These are phyloP conservation scores for Halenospora varia DNA, from an alignment of 495 filamentous ascomycete genomes.

Conservation along the genomic window DNA sequence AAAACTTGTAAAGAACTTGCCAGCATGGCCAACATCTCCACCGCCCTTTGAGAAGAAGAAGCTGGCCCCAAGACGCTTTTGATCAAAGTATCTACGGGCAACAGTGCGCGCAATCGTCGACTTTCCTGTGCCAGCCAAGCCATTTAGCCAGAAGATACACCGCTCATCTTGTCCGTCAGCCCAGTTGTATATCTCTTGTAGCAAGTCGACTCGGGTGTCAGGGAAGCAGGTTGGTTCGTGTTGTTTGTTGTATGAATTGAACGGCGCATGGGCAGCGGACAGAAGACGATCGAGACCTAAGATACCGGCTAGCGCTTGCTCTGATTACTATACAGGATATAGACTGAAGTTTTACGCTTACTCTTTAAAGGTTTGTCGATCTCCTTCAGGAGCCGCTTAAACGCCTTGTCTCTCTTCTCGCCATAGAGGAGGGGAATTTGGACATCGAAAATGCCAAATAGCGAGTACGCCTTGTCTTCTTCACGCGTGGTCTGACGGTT, in stretches of 20 bases:
- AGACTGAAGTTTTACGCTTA: not conserved
- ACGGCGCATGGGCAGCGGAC: slow-evolving; percentile 18
- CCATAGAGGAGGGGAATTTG: not conserved
- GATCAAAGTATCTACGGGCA: not conserved
- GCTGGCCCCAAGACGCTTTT: not conserved
- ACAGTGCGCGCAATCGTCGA: not conserved
- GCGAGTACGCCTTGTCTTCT: not conserved
- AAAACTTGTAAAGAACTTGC: not conserved
- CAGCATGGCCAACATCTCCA: not conserved
- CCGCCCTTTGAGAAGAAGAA: not conserved
- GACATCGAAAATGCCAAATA: not conserved
- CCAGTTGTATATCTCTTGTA: slow-evolving; percentile 21
- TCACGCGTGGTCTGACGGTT: not conserved
- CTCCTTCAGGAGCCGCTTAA: not conserved
- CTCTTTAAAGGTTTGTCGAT: too few relatives aligned
- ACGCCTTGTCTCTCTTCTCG: not conserved
- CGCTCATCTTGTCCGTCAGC: not conserved
- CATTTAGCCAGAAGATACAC: slow-evolving; percentile 12
- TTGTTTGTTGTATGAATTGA: not conserved
- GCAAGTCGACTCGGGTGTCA: slow-evolving; percentile 28
- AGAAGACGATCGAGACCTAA: not conserved
- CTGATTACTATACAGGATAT: not conserved
- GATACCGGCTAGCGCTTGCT: not conserved
- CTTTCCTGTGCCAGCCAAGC: not conserved
- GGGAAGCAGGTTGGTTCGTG: slow-evolving; percentile 16